phyloP scores from a whole-genome alignment of 306 rosid species.

The Cajanus cajan region DNA sequence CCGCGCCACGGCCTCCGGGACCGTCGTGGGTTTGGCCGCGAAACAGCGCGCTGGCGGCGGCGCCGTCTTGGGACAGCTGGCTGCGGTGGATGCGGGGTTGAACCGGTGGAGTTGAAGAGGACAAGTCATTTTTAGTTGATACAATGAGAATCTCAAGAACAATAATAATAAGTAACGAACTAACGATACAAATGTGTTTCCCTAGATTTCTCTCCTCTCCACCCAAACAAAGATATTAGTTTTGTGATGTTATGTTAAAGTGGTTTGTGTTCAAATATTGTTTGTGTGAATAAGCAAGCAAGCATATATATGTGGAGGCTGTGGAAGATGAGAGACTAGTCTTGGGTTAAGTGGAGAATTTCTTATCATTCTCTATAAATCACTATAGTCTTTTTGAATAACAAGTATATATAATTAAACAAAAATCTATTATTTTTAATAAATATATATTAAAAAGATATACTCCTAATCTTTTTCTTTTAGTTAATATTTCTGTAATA shows the following conservation, averaged over 20 bases:
- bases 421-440: no score
- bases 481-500: no score
- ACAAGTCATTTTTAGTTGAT: conserved; percentile 56
- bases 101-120: conserved; percentile 64
- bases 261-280: not conserved
- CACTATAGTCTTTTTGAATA: no score
- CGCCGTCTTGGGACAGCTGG: not conserved
- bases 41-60: conserved; percentile 31
- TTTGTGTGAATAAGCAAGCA: not conserved
- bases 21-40: not conserved
- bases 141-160: not conserved
- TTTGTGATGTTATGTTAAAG: not conserved
- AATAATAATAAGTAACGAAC: no score
- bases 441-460: no score
- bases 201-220: not conserved
- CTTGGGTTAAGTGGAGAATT: no score
- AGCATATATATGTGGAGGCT: not conserved
- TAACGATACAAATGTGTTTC: not conserved
- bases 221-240: conserved; percentile 12
- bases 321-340: not conserved
- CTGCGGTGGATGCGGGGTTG: conserved; percentile 40
- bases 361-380: no score
- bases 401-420: no score
- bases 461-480: no score
- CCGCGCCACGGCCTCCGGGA: conserved; percentile 44